Evolutionary conservation across 179 eudicot species (phyloP).

Genomic region (Nepenthes alata): DNA sequence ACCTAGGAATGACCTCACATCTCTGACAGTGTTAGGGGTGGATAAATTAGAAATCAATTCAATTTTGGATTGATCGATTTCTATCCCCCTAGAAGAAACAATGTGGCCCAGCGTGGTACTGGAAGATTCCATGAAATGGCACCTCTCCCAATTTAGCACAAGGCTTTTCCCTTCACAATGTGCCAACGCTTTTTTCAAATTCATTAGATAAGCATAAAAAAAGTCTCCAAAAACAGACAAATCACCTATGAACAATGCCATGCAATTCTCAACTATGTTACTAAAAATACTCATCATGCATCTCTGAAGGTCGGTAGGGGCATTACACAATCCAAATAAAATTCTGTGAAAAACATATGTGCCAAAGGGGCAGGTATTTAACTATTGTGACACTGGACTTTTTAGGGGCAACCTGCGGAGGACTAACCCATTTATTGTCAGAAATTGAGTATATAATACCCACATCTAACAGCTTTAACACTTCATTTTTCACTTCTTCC

Average conservation of each 20-base stretch:
- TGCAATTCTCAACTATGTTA: background rate
- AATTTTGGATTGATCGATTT: background rate
- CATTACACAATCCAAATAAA: conserved; percentile 1
- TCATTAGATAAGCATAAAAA: background rate
- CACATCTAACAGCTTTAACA: no score
- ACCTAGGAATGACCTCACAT: background rate
- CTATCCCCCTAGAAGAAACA: background rate
- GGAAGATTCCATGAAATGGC: background rate
- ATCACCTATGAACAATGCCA: conserved; percentile 2
- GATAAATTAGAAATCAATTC: background rate
- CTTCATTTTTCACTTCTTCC: no score
- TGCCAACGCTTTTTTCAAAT: background rate
- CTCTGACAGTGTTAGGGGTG: background rate
- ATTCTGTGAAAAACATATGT: background rate
- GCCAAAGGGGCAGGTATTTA: background rate
- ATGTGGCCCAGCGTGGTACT: background rate
- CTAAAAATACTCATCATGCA: conserved; percentile 2
- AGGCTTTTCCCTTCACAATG: background rate
- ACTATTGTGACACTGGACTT: no score
- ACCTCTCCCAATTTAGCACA: background rate
- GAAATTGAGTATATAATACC: no score
- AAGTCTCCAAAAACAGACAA: background rate
- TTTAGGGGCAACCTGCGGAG: no score
- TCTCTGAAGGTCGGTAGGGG: background rate
- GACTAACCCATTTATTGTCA: no score